Conservation (phyloP, 2,329 filamentous ascomycete species). For the Alternaria atra region DNA sequence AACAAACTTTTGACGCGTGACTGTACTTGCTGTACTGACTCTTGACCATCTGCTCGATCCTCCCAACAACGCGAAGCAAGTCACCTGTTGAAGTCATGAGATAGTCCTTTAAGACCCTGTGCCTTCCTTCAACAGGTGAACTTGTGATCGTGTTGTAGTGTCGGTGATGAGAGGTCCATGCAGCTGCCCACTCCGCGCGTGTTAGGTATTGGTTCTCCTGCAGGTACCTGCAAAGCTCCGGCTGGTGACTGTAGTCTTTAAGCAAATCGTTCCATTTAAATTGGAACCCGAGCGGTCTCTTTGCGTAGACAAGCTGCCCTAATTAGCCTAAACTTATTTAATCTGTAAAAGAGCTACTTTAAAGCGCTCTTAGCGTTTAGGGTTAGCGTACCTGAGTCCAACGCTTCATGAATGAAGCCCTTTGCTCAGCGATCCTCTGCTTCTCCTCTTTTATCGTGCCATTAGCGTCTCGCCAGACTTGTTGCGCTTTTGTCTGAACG, state of each 20-base stretch:
- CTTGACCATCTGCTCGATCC: slow-evolving; percentile 17
- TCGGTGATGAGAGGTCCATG: slow-evolving; percentile 17
- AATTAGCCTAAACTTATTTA: neutral
- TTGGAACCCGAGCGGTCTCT: slow-evolving; percentile 18
- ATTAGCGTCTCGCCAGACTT: slow-evolving; percentile 18
- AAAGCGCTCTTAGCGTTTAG: neutral
- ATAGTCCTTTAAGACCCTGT: slow-evolving; percentile 22
- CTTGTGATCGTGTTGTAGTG: slow-evolving; percentile 21
- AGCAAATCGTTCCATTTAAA: slow-evolving; percentile 17
- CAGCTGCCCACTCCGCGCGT: slow-evolving; percentile 18
- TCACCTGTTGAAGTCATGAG: slow-evolving; percentile 22
- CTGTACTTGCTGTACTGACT: neutral
- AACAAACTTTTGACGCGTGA: too few relatives aligned
- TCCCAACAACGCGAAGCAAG: slow-evolving; percentile 13
- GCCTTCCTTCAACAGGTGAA: slow-evolving; percentile 20
- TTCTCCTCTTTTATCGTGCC: slow-evolving; percentile 19
- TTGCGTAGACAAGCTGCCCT: slow-evolving; percentile 22
- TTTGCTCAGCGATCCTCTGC: slow-evolving; percentile 15
- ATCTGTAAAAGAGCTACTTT: too few relatives aligned
- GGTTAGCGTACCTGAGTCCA: slow-evolving; percentile 17
- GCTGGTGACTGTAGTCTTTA: slow-evolving; percentile 18
- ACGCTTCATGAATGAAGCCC: slow-evolving; percentile 18
- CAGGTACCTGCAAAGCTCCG: slow-evolving; percentile 17
- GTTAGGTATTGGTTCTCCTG: slow-evolving; percentile 14
- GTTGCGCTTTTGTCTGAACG: slow-evolving; percentile 22